Base-by-base conservation (phyloP, 306 rosid genomes). In the Malus orientalis region DNA sequence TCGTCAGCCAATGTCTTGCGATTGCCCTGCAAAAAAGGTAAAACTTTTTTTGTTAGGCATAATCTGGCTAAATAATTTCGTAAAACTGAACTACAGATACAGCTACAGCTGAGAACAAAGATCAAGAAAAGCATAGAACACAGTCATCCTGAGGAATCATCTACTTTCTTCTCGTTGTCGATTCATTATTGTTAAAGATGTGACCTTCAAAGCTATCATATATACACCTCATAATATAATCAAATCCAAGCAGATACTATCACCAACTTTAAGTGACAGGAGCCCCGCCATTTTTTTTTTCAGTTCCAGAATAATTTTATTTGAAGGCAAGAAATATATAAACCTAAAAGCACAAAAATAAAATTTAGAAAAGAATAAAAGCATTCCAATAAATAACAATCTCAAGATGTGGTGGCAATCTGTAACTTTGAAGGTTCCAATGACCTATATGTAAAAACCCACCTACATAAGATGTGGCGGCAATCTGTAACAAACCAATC, bases 1-100 rank as follows among this genome's bases (percentile, higher is more conserved):
- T 85, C 88, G 74, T 94, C 96, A 0, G 97, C 98, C 62, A 94
- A 83, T 8, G 93, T 87, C 87, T 88, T 88, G 67, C 94, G 87
- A 80, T 84, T 90, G 33, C 86, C 89, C 89, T 92, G 84, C 38
- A 44, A 74, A 75, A 73, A 10, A 25, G 8, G 29, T 29, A 58
- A 38, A n/a, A 55, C 40, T 27, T 38, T 11, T n/a, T 12, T 9
- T 40, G 29, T 73, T 3, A 23, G 25, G 77, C 69, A 15, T 27
- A 73, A 15, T 45, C 12, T 40, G 58, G 58, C 19, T 25, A 30
- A 13, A 40, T 22, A 10, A 44, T 40, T 42, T 23, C 15, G 27
- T 67, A 54, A 36, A 32, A 16, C 67, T 10, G 13, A 36, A 40
- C 3, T 7, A 29, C 36, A 67, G 38, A 38, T 38, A 6, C 45